These are phyloP conservation scores for Mimosa bimucronata DNA, from an alignment of 306 rosid genomes.

Conservation along the genomic window DNA sequence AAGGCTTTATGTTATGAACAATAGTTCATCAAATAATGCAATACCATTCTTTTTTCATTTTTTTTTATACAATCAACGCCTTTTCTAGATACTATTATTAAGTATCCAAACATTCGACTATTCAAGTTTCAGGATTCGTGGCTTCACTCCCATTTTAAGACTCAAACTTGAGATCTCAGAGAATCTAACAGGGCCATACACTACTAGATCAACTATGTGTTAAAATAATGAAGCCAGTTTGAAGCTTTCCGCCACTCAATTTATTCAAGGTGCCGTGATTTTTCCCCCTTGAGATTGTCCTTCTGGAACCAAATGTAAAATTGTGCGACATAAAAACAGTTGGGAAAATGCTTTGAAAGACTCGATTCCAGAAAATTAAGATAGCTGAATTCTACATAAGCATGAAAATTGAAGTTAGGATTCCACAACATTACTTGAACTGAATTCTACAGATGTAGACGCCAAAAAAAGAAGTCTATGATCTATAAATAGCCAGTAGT, in stretches of 20 bases:
- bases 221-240: no score
- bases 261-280: neutral
- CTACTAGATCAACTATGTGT: no score
- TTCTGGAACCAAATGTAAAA: neutral
- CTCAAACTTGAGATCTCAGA: no score
- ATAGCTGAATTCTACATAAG: neutral
- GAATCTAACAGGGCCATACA: no score
- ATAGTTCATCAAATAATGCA: neutral
- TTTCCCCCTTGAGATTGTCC: neutral
- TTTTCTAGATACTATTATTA: no score
- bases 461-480: slow-evolving; percentile 24
- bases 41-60: no score
- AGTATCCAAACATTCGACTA: no score
- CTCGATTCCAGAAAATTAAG: slow-evolving; percentile 19
- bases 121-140: no score
- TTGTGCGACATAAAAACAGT: neutral
- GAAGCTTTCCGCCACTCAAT: neutral
- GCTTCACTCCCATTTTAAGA: no score
- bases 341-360: neutral
- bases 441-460: slow-evolving; percentile 47
- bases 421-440: slow-evolving; percentile 8
- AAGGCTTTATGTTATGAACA: neutral
- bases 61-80: no score
- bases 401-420: neutral
- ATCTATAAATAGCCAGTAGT: slow-evolving; percentile 39